Evolutionary conservation across 306 rosid species (phyloP).

Genomic region (Vachellia pachyceras): DNA sequence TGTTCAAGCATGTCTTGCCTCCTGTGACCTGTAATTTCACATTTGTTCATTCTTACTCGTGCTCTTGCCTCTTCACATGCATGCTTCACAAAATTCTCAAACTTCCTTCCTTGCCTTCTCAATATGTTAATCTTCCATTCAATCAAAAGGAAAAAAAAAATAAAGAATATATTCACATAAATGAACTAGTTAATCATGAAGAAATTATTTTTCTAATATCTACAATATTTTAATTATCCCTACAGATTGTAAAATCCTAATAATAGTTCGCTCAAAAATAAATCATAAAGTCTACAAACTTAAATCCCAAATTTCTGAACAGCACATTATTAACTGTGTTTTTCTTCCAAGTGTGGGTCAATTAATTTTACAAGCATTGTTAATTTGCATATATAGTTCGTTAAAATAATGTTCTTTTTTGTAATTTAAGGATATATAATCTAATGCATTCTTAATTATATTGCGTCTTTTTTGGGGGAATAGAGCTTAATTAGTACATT

Average conservation of each 20-base stretch:
- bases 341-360: too few species aligned
- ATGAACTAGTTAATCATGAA: not conserved
- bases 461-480: not conserved
- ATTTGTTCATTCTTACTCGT: not conserved
- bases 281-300: too few species aligned
- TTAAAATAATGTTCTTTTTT: not conserved
- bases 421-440: not conserved
- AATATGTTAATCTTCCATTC: too few species aligned
- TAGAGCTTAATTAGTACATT: not conserved
- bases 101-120: not conserved
- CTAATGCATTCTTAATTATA: not conserved
- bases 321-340: too few species aligned
- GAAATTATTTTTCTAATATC: not conserved
- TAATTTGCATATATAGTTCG: not conserved
- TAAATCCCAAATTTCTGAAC: too few species aligned
- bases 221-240: not conserved
- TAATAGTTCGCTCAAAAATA: not conserved
- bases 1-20: conserved; percentile 22
- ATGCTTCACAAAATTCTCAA: too few species aligned
- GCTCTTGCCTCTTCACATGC: not conserved
- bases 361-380: too few species aligned
- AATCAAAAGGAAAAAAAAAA: too few species aligned
- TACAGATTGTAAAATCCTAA: not conserved
- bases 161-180: not conserved
- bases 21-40: conserved; percentile 13